A percentile compares a stretch with the other conserved stretches of the same genome.
Evolutionary conservation across 768 basidiomycete species (phyloP).

Genomic region (Pluteus cervinus): DNA sequence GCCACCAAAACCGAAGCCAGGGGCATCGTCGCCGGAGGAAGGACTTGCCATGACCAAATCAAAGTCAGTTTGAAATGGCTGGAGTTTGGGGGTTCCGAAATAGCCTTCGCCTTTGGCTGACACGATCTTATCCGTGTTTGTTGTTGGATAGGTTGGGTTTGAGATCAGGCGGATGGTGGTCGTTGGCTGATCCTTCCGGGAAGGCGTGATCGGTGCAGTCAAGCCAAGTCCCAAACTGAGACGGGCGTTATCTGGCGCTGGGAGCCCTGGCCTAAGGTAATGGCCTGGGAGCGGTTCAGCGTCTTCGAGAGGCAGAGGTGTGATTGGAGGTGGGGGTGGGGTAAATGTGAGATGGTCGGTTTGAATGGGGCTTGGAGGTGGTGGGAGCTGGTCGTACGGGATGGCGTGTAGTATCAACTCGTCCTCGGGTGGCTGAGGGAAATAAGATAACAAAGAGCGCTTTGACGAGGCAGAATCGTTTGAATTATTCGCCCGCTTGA

Average conservation of each 20-base stretch:
- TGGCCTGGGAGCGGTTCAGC: slow-evolving; percentile 54
- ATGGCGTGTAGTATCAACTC: slow-evolving; percentile 4
- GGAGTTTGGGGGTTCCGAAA: slow-evolving; percentile 52
- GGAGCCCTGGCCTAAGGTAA: slow-evolving; percentile 49
- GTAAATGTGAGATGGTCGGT: slow-evolving; percentile 25
- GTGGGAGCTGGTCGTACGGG: slow-evolving; percentile 32
- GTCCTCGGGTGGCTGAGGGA: slow-evolving; percentile 11
- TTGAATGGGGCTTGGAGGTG: slow-evolving; percentile 38
- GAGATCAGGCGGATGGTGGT: slow-evolving; percentile 50
- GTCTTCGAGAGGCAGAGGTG: slow-evolving; percentile 31
- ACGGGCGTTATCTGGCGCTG: slow-evolving; percentile 54
- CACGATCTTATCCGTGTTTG: slow-evolving; percentile 7
- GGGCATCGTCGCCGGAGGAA: slow-evolving; percentile 8
- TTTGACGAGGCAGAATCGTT: slow-evolving; percentile 15
- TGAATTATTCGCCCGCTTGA: slow-evolving; percentile 45
- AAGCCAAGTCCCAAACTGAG: slow-evolving; percentile 48
- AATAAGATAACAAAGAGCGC: slow-evolving; percentile 10
- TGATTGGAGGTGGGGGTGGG: slow-evolving; percentile 45
- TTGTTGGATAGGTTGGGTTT: slow-evolving; percentile 17
- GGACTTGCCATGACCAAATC: slow-evolving; percentile 63
- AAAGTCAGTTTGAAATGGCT: slow-evolving; percentile 61
- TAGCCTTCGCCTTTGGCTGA: slow-evolving; percentile 15
- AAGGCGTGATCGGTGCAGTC: slow-evolving; percentile 33
- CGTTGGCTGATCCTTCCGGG: slow-evolving; percentile 33
- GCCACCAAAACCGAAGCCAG: slow-evolving; percentile 16